phyloP scores from a whole-genome alignment of 768 basidiomycete genomes.

The Flagelloscypha sp. region DNA sequence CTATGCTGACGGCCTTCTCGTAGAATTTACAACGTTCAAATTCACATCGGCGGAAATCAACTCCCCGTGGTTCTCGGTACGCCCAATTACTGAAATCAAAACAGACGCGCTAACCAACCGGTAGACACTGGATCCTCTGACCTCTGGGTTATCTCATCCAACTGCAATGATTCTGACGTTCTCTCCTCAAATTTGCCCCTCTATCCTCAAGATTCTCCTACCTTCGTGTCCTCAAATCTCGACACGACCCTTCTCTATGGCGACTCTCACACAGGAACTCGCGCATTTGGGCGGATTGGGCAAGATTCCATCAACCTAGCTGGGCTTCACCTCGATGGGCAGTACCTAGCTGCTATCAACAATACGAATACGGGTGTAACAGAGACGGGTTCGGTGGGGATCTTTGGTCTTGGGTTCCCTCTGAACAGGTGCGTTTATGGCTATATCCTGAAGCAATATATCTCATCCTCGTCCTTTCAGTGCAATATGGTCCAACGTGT shows the following conservation, averaged over 20 bases:
- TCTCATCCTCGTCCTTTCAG: constrained; percentile 19
- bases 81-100: constrained; percentile 6
- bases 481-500: constrained; percentile 37
- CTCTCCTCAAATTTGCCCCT: constrained; percentile 28
- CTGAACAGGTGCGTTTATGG: constrained; percentile 45
- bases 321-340: constrained; percentile 37
- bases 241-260: constrained; percentile 53
- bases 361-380: constrained; percentile 58
- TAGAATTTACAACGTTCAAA: constrained; percentile 58
- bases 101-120: background rate
- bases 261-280: constrained; percentile 63
- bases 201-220: constrained; percentile 37
- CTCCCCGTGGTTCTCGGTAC: constrained; percentile 56
- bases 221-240: constrained; percentile 39
- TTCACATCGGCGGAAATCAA: constrained; percentile 44
- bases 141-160: constrained; percentile 61
- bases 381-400: constrained; percentile 51
- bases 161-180: constrained; percentile 37
- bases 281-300: constrained; percentile 57
- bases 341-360: constrained; percentile 61
- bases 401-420: constrained; percentile 72
- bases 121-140: constrained; percentile 75
- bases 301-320: constrained; percentile 49
- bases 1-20: constrained; percentile 2
- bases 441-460: background rate